These are phyloP conservation scores for Quercus phellos DNA, from an alignment of 331 rosid genomes.

Conservation along the genomic window DNA sequence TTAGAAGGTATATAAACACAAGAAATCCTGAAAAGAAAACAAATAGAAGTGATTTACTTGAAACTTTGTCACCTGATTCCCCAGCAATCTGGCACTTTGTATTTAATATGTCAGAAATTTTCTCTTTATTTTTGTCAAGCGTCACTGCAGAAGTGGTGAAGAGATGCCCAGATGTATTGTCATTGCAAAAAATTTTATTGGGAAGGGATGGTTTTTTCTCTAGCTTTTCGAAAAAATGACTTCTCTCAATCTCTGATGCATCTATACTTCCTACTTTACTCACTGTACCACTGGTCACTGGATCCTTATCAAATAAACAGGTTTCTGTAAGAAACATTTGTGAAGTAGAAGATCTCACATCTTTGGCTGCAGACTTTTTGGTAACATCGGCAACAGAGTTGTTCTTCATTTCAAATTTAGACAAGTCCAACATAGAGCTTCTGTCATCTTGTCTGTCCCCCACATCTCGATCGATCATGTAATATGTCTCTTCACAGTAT, in stretches of 20 bases:
- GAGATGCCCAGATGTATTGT: constrained; percentile 13
- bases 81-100: constrained; percentile 22
- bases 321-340: constrained; percentile 16
- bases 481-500: constrained; percentile 33
- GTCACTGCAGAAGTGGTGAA: not conserved
- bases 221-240: constrained; percentile 10
- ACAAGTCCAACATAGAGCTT: constrained; percentile 23
- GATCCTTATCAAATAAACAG: constrained; percentile 2
- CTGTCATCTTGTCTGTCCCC: constrained; percentile 25
- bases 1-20: not conserved
- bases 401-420: constrained; percentile 31
- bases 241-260: constrained; percentile 23
- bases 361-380: not conserved
- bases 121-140: constrained; percentile 9
- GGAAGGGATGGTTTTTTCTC: constrained; percentile 1
- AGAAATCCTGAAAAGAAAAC: not conserved
- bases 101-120: constrained; percentile 1
- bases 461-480: constrained; percentile 23
- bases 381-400: constrained; percentile 16
- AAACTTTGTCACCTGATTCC: constrained; percentile 25
- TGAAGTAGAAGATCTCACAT: constrained; percentile 9
- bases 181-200: constrained; percentile 4
- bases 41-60: constrained; percentile 16
- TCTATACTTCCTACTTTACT: constrained; percentile 16
- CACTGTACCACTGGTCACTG: constrained; percentile 17